phyloP scores from a whole-genome alignment of 1,139 yeast species.

The Saccharomycopsis hybrid region DNA sequence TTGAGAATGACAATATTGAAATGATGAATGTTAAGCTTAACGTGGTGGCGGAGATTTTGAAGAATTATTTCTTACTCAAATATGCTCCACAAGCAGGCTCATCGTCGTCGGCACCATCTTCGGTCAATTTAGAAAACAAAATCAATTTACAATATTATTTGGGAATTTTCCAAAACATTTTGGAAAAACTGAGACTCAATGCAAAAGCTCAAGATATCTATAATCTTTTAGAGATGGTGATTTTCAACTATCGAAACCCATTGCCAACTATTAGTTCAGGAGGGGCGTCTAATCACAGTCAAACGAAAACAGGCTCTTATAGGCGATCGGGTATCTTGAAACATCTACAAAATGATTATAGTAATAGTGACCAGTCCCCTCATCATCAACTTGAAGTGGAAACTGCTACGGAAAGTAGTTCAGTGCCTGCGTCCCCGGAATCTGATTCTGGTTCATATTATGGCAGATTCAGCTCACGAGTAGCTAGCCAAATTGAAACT shows the following conservation, averaged over 20 bases:
- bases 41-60: slow-evolving; percentile 13
- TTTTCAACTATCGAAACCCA: not conserved
- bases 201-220: slow-evolving; percentile 14
- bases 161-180: slow-evolving; percentile 14
- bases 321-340: too few relatives aligned
- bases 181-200: slow-evolving; percentile 6
- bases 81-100: not conserved
- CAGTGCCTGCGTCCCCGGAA: too few relatives aligned
- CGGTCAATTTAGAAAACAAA: not conserved
- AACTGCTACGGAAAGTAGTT: too few relatives aligned
- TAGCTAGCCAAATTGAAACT: not conserved
- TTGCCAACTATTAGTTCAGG: too few relatives aligned
- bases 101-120: not conserved
- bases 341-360: too few relatives aligned
- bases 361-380: too few relatives aligned
- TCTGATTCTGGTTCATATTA: too few relatives aligned
- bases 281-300: too few relatives aligned
- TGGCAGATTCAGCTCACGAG: too few relatives aligned
- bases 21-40: slow-evolving; percentile 13
- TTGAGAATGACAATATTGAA: slow-evolving; percentile 9
- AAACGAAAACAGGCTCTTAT: too few relatives aligned
- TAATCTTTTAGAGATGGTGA: slow-evolving; percentile 15
- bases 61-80: slow-evolving; percentile 12
- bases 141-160: slow-evolving; percentile 10
- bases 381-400: too few relatives aligned